Evolutionary conservation across 306 rosid genomes (phyloP).

Genomic region (Lupinus albus): DNA sequence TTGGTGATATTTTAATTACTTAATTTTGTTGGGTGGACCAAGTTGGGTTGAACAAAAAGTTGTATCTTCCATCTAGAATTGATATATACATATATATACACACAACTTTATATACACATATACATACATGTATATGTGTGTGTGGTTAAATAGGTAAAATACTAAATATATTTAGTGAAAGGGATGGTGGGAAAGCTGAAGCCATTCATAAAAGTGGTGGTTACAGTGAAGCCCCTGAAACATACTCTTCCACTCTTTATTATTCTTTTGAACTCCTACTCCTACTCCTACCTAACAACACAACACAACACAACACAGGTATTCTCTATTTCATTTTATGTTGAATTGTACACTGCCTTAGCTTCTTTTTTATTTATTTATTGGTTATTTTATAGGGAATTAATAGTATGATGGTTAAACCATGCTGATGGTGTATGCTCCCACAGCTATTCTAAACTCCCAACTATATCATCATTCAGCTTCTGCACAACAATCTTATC

Average conservation of each 20-base stretch:
- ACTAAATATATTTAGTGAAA: too few species aligned
- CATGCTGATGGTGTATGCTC: slow-evolving; percentile 74
- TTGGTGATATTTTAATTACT: too few species aligned
- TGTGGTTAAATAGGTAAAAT: too few species aligned
- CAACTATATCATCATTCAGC: slow-evolving; percentile 47
- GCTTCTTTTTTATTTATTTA: not conserved
- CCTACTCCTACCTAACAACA: too few species aligned
- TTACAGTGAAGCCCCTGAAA: slow-evolving; percentile 39
- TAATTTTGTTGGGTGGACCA: too few species aligned
- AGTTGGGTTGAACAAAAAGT: too few species aligned
- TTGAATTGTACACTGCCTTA: not conserved
- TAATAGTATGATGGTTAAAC: slow-evolving; percentile 63
- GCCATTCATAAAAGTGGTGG: slow-evolving; percentile 49
- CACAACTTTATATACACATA: too few species aligned
- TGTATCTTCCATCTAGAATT: too few species aligned
- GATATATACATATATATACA: too few species aligned
- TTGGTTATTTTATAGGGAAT: slow-evolving; percentile 43
- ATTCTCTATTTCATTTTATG: not conserved
- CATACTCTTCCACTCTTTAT: slow-evolving; percentile 13
- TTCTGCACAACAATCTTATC: slow-evolving; percentile 51
- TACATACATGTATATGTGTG: too few species aligned
- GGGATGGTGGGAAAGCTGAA: slow-evolving; percentile 37
- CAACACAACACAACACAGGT: too few species aligned
- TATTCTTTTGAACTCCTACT: too few species aligned
- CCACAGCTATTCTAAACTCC: slow-evolving; percentile 55